Conservation (phyloP, 306 rosid species). For the Oxytropis ochrocephala region DNA sequence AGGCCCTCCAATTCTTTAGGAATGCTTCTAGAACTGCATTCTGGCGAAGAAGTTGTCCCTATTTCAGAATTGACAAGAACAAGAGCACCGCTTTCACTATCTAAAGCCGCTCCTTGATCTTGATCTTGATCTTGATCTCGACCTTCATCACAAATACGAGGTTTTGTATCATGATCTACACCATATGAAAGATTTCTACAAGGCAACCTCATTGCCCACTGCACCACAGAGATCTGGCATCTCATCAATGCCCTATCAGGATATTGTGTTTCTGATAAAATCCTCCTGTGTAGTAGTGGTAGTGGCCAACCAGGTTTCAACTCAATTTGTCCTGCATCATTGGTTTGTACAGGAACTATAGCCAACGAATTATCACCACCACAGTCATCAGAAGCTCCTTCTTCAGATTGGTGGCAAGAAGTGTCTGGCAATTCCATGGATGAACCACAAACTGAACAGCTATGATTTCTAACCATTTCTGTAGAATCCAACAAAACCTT, state of each 20-base stretch:
- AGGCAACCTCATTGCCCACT: slow-evolving; percentile 96
- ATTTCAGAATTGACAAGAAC: slow-evolving; percentile 53
- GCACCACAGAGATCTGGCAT: slow-evolving; percentile 66
- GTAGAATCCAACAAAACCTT: slow-evolving; percentile 34
- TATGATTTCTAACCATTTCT: slow-evolving; percentile 25
- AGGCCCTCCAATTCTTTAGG: slow-evolving; percentile 76
- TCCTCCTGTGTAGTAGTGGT: slow-evolving; percentile 58
- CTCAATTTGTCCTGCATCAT: slow-evolving; percentile 42
- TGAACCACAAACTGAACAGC: slow-evolving; percentile 55
- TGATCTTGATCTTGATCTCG: slow-evolving; percentile 28
- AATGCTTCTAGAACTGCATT: slow-evolving; percentile 19
- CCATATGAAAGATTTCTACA: slow-evolving; percentile 35
- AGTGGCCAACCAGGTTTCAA: slow-evolving; percentile 92
- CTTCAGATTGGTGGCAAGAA: slow-evolving; percentile 32
- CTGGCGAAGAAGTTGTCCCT: slow-evolving; percentile 34
- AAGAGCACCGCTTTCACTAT: slow-evolving; percentile 68
- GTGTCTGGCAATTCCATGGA: slow-evolving; percentile 18
- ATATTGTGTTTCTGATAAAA: slow-evolving; percentile 25
- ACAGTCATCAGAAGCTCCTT: slow-evolving; percentile 32
- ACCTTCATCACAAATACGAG: slow-evolving; percentile 17
- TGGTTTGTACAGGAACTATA: slow-evolving; percentile 56
- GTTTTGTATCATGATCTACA: slow-evolving; percentile 25
- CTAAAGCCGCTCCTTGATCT: slow-evolving; percentile 35
- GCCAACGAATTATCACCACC: slow-evolving; percentile 51
- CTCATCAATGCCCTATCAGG: slow-evolving; percentile 20